Percentiles rank a stretch among this genome's conserved stretches.
These are phyloP conservation scores for Globomyces sp. DNA, from an alignment of 371 early-diverging fungal genomes.

Conservation along the genomic window DNA sequence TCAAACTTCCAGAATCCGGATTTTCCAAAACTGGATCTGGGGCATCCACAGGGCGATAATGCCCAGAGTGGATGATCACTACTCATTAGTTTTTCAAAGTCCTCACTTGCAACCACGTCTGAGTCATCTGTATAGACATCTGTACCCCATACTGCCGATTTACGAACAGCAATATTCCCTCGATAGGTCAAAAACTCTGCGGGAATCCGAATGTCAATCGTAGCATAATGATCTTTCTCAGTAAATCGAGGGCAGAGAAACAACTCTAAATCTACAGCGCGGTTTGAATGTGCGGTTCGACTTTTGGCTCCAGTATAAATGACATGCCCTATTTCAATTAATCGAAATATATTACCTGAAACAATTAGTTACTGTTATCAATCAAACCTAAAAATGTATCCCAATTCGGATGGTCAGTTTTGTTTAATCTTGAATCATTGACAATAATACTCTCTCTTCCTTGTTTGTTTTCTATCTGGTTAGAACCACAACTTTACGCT, in stretches of 20 bases:
- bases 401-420: background rate
- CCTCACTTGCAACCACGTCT: constrained; percentile 75
- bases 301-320: constrained; percentile 30
- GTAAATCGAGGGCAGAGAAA: constrained; percentile 45
- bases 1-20: constrained; percentile 18
- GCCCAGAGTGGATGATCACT: constrained; percentile 62
- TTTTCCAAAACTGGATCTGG: constrained; percentile 26
- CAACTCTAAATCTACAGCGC: constrained; percentile 30
- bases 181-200: constrained; percentile 35
- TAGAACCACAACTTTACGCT: no score
- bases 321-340: constrained; percentile 19
- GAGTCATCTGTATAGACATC: constrained; percentile 87
- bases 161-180: constrained; percentile 50
- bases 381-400: background rate
- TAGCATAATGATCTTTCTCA: constrained; percentile 33
- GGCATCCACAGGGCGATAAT: constrained; percentile 40
- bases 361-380: constrained; percentile 9
- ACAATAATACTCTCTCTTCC: constrained; percentile 34
- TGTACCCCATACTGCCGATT: constrained; percentile 79
- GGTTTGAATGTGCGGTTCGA: constrained; percentile 16
- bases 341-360: constrained; percentile 9
- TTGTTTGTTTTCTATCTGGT: background rate
- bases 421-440: constrained; percentile 32
- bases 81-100: background rate
- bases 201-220: constrained; percentile 46